phyloP scores from a whole-genome alignment of 148 eudicot genomes.

The Rhododendron williamsianum region DNA sequence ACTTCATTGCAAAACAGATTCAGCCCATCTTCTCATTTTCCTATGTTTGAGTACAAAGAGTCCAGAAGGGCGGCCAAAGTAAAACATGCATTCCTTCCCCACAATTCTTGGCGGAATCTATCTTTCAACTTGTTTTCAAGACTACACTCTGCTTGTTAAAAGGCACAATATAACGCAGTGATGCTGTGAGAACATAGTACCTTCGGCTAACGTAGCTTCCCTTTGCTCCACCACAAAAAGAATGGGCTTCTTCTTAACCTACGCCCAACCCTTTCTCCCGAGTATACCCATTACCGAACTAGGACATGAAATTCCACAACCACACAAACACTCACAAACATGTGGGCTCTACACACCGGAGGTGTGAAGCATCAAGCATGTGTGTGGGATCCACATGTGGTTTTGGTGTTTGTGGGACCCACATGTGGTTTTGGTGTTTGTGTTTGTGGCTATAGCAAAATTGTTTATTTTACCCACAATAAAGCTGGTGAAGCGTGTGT shows the following conservation, averaged over 20 bases:
- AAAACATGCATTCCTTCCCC: not conserved
- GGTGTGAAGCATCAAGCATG: not conserved
- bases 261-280: not conserved
- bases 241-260: not conserved
- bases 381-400: not conserved
- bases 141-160: not conserved
- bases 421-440: too few species aligned
- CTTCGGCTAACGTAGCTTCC: not conserved
- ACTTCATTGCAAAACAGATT: not conserved
- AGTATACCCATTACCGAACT: not conserved
- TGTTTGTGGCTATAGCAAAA: too few species aligned
- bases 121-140: conserved; percentile 3
- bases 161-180: not conserved
- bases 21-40: not conserved
- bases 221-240: not conserved
- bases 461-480: too few species aligned
- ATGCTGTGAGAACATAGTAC: not conserved
- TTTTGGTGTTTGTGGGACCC: not conserved
- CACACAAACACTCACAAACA: too few species aligned
- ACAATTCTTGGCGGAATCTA: not conserved
- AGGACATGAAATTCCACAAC: not conserved
- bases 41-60: not conserved
- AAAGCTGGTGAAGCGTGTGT: not conserved
- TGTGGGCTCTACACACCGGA: too few species aligned
- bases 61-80: not conserved